Percentiles rank a stretch among this genome's conserved stretches.
Evolutionary conservation across 1,284 basidiomycete species (phyloP).

Genomic region (Rhodotorula sp.): DNA sequence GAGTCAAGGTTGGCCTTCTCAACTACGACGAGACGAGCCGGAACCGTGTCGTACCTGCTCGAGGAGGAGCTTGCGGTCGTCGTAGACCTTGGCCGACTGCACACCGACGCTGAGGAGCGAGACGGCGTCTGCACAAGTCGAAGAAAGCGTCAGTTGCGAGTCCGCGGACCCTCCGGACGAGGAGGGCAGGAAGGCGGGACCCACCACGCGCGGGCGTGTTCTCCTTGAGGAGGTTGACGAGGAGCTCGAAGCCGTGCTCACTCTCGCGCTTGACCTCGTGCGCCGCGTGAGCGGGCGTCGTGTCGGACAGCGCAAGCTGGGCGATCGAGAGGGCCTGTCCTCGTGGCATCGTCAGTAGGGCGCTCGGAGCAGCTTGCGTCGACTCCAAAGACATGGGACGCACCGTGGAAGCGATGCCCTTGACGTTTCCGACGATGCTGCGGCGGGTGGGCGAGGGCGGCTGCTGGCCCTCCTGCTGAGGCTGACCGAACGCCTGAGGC

Average conservation of each 20-base stretch:
- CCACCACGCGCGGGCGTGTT: constrained; percentile 14
- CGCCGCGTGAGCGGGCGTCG: constrained; percentile 1
- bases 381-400: neutral
- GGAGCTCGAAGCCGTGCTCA: neutral
- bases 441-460: neutral
- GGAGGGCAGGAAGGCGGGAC: neutral
- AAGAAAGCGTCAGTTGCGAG: neutral
- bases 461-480: constrained; percentile 15
- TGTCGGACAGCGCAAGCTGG: constrained; percentile 10
- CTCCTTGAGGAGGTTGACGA: constrained; percentile 20
- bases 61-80: constrained; percentile 39
- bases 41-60: constrained; percentile 15
- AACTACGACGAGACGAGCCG: neutral
- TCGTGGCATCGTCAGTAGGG: neutral
- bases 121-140: constrained; percentile 5
- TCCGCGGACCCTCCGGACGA: neutral
- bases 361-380: neutral
- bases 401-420: constrained; percentile 13
- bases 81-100: constrained; percentile 4
- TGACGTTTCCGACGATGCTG: neutral
- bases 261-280: neutral
- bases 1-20: neutral
- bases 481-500: constrained; percentile 1
- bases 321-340: constrained; percentile 16
- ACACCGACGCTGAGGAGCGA: constrained; percentile 7